Percentiles rank a stretch among this genome's conserved stretches.
Conservation (phyloP, 2,329 filamentous ascomycete species). For the Diaporthe batatas region DNA sequence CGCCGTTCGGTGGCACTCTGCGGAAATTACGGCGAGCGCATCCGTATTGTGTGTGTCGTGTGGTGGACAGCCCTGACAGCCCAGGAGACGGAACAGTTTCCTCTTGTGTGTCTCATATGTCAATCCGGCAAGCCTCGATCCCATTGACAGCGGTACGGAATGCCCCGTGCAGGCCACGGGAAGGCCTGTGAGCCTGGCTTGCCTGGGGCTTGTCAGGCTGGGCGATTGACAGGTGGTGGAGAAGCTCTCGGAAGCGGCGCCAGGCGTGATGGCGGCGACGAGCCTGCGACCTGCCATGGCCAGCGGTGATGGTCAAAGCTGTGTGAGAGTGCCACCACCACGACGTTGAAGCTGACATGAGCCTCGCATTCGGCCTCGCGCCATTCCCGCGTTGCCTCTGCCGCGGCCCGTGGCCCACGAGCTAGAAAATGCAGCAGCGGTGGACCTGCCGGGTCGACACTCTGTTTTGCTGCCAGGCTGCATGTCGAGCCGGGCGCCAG, state of each 20-base stretch:
- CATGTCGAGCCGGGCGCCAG: constrained; percentile 24
- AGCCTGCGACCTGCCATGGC: constrained; percentile 23
- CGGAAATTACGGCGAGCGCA: constrained; percentile 39
- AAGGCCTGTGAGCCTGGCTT: constrained; percentile 33
- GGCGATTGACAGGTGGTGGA: constrained; percentile 19
- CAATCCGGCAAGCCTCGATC: constrained; percentile 13
- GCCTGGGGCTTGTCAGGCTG: constrained; percentile 14
- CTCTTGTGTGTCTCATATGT: constrained; percentile 33
- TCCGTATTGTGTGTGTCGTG: constrained; percentile 28
- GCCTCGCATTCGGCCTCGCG: constrained; percentile 13
- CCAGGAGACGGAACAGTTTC: constrained; percentile 30
- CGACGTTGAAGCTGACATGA: constrained; percentile 23
- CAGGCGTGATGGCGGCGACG: constrained; percentile 11
- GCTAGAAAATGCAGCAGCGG: constrained; percentile 34
- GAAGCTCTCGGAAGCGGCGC: constrained; percentile 26
- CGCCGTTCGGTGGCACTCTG: constrained; percentile 38
- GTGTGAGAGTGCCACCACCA: not conserved
- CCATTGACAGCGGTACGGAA: constrained; percentile 31
- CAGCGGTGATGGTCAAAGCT: not conserved
- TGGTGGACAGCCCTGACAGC: not conserved
- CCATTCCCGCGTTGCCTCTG: constrained; percentile 2
- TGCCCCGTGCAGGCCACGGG: constrained; percentile 27
- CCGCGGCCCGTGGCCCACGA: constrained; percentile 20
- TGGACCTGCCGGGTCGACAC: not conserved
- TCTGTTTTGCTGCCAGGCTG: not conserved